These are phyloP conservation scores for Xylariaceae sp. DNA, from an alignment of 2,329 filamentous ascomycete genomes.

Conservation along the genomic window DNA sequence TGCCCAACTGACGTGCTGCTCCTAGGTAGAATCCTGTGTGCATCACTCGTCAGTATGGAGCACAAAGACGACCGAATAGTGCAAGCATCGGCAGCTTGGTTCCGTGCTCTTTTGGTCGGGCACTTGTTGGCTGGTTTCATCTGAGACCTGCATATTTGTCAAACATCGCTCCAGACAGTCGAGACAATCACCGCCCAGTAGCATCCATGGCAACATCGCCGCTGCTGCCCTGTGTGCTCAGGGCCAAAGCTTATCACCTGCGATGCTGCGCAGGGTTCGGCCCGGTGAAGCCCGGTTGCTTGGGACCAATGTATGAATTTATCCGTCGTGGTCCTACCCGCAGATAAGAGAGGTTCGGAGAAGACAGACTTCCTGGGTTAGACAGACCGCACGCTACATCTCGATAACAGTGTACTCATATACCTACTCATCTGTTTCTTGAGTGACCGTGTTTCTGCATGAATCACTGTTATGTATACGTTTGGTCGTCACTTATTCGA, in stretches of 20 bases:
- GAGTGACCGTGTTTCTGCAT: too few species aligned
- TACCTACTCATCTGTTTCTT: too few species aligned
- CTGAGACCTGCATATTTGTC: neutral
- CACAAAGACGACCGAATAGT: neutral
- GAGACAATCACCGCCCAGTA: neutral
- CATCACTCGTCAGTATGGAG: too few species aligned
- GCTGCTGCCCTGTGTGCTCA: neutral
- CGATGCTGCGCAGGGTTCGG: neutral
- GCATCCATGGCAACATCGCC: neutral
- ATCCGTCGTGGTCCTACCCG: too few species aligned
- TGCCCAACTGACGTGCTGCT: neutral
- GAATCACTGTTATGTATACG: too few species aligned
- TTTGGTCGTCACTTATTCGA: too few species aligned
- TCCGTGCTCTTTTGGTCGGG: neutral
- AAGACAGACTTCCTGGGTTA: too few species aligned
- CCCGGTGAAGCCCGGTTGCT: neutral
- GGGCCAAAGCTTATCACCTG: neutral
- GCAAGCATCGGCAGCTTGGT: neutral
- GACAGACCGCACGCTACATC: too few species aligned
- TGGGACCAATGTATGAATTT: too few species aligned
- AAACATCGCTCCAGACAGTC: neutral
- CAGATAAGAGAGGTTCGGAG: too few species aligned
- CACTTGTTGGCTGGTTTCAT: neutral
- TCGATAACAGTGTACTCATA: too few species aligned
- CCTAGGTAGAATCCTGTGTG: too few species aligned